Evolutionary conservation across 2,329 filamentous ascomycete species (phyloP), one percentile per base, ranked within the genome.

Genomic region (Emmonsiellopsis sp.): DNA sequence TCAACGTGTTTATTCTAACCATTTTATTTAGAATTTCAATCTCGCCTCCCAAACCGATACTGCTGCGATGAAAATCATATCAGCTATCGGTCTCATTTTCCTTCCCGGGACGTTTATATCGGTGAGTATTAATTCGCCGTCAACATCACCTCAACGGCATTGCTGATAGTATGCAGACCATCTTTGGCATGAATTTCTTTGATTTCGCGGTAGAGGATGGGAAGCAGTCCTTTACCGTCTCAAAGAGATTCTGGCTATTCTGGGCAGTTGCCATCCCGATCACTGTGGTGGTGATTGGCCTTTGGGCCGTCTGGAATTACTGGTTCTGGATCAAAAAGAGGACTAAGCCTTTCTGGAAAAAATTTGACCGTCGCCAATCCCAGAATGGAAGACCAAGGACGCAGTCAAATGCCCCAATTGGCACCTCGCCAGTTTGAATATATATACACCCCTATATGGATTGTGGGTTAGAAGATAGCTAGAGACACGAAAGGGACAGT

Each of bases 141-240:
- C 7, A 34, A 33, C 50, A 31, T 8, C 33, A 34, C 9, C 34
- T 42, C 14, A n/a, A 11, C 6, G 17, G 14, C 37, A 6, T 17
- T 50, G 49, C 43, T 44, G 34, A 36, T 33, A 49, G 14, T 13
- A 5, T 33, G n/a, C 32, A 65, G 63, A 64, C 62, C 14, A 49
- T 70, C 33, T 70, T 69, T 56, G 66, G 67, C 11, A 68, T 64
- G 44, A 65, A 64, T 17, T 70, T 70, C 50, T 69, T 69, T 56
- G 58, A 64, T 36, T 49, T 49, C 21, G 60, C 65, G 17, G 52
- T 58, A 3, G 49, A 59, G 10, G 56, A 57, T 3, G 51, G 57
- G 0, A 46, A 54, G 5, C 55, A 61, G n/a, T 53, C 42, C 1
- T 69, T 60, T 61, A 52, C 58, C 11, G 59, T 62, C 14, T 62